Base-by-base conservation (phyloP, 257 asterid species). In the Handroanthus guayacan region DNA sequence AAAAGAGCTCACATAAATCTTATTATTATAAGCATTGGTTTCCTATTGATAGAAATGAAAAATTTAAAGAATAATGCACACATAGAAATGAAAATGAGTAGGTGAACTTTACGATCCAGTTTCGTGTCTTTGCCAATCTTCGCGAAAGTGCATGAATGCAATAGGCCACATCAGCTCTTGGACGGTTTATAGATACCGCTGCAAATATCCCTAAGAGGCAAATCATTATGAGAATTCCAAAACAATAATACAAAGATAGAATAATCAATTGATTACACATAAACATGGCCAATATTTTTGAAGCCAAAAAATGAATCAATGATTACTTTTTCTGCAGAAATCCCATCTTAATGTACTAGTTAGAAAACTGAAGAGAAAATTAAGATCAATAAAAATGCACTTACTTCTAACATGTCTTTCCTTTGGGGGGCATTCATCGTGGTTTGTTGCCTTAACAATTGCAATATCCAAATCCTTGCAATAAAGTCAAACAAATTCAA, bases 381-480 rank as follows among this genome's bases (percentile, higher is more conserved):
- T 56, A 31, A 39, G 41, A 54, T 47, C 55, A 66, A 65, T 52
- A 39, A 37, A 63, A 63, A 68, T 75, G 72, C 77, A 80, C 92
- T 84, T 79, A 91, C 95, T 84, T 83, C 91, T 85, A 79, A 91
- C 75, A 78, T 91, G 91, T 7, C 91, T 84, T 81, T 91, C 97
- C 70, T 89, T 89, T 4, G 95, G 95, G 18, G 95, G 95, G 61
- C 83, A 69, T 83, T 91, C 97, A 1, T 84, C 91, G 71, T 91
- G 97, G 75, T 89, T 91, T 45, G 95, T 91, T 34, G 97, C 95
- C 84, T 91, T 91, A 14, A 91, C 93, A 64, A 91, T 85, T 25
- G 97, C 93, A 66, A 89, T 80, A 71, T 91, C 97, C 90, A 91
- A 85, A 84, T 89, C 95, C 97, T 91, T 64, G 25, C 48, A 66